Conservation (phyloP, 2,329 filamentous ascomycete genomes). For the Emergomyces orientalis region DNA sequence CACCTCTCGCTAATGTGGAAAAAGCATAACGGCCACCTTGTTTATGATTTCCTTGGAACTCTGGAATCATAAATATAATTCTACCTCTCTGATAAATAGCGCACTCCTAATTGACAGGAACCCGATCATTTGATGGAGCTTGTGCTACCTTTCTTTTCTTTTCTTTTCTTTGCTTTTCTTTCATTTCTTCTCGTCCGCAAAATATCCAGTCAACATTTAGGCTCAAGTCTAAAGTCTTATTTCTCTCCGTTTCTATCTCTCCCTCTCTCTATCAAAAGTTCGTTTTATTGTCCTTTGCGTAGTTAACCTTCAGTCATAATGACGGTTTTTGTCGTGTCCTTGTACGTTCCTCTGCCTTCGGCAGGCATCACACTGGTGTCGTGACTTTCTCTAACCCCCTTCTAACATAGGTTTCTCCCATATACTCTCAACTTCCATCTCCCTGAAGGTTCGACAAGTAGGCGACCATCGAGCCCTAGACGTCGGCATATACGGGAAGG, state of each 20-base stretch:
- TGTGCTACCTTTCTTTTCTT: not conserved
- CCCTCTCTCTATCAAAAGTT: not conserved
- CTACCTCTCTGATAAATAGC: not conserved
- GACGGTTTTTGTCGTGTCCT: constrained; percentile 52
- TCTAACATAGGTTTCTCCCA: constrained; percentile 69
- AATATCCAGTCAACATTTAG: not conserved
- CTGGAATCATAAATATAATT: not conserved
- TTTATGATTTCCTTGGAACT: not conserved
- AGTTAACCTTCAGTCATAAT: constrained; percentile 31
- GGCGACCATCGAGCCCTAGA: constrained; percentile 10
- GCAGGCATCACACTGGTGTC: not conserved
- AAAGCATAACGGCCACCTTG: constrained; percentile 2
- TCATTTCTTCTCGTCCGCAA: not conserved
- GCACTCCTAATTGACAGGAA: not conserved
- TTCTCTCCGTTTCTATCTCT: not conserved
- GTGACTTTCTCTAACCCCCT: constrained; percentile 25
- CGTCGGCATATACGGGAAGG: constrained; percentile 10
- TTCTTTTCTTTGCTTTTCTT: not conserved
- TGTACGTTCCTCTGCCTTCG: constrained; percentile 38
- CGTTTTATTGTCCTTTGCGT: not conserved
- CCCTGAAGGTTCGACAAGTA: constrained; percentile 11
- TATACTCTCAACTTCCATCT: constrained; percentile 84
- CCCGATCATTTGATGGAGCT: not conserved
- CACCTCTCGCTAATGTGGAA: not conserved
- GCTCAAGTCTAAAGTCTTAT: not conserved